A percentile compares a stretch with the other conserved stretches of the same genome.
phyloP scores from a whole-genome alignment of 345 rosid species.

The Hibiscus syriacus region DNA sequence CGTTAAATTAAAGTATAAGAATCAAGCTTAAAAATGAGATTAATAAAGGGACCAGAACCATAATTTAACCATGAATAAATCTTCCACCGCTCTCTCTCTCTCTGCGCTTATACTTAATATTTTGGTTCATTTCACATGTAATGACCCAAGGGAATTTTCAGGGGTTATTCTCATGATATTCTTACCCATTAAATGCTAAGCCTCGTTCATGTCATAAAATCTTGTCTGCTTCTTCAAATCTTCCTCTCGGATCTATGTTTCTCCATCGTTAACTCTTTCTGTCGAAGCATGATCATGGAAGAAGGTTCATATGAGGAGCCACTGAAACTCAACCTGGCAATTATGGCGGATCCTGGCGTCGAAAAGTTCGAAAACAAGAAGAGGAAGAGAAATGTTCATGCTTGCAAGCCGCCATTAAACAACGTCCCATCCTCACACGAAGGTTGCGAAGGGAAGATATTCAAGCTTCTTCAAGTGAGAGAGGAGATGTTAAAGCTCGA shows the following conservation, averaged over 20 bases:
- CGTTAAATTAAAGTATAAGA: too few species aligned
- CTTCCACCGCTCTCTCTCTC: too few species aligned
- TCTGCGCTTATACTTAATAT: too few species aligned
- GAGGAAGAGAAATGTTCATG: slow-evolving; percentile 24
- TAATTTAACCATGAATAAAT: too few species aligned
- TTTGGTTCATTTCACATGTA: slow-evolving; percentile 15
- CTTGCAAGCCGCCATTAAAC: background rate
- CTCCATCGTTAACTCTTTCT: background rate
- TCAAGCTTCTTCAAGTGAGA: slow-evolving; percentile 42
- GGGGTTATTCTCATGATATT: background rate
- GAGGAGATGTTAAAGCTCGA: slow-evolving; percentile 46
- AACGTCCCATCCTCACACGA: slow-evolving; percentile 9
- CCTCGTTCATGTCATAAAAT: background rate
- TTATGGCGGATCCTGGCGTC: slow-evolving; percentile 21
- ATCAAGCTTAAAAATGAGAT: background rate
- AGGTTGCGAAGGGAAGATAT: slow-evolving; percentile 40
- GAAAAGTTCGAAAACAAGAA: slow-evolving; percentile 13
- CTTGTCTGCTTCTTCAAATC: background rate
- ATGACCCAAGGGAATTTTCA: slow-evolving; percentile 23
- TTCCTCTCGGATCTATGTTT: background rate
- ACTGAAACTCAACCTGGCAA: slow-evolving; percentile 40
- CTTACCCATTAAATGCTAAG: slow-evolving; percentile 11
- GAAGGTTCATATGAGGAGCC: slow-evolving; percentile 25
- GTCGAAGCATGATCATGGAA: slow-evolving; percentile 18
- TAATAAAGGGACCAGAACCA: too few species aligned